Evolutionary conservation across 129 eudicot species (phyloP).

Genomic region (Helianthus tuberosus): DNA sequence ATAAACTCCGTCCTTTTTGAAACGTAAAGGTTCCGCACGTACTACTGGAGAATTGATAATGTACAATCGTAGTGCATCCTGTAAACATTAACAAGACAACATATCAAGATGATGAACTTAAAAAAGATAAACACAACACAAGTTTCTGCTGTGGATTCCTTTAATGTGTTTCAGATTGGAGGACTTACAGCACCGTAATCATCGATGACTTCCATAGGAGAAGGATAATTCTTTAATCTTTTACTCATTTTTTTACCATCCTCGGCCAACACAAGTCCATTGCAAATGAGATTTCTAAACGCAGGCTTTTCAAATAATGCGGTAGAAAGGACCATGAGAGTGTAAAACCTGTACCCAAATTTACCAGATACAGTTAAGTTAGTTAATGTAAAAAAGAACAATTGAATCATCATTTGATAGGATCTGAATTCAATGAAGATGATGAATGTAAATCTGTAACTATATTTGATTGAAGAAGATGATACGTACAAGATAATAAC

Average conservation of each 20-base stretch:
- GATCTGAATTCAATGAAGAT: too few species aligned
- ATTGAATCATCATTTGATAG: neutral
- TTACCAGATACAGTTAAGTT: neutral
- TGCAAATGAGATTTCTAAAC: constrained; percentile 87
- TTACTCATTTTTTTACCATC: constrained; percentile 98
- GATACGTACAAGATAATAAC: too few species aligned
- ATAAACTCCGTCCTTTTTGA: constrained; percentile 84
- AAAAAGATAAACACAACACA: neutral
- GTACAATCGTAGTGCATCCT: constrained; percentile 86
- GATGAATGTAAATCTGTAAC: too few species aligned
- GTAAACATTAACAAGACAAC: constrained; percentile 16
- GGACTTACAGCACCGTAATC: constrained; percentile 85
- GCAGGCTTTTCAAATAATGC: constrained; percentile 91
- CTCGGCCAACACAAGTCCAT: constrained; percentile 95
- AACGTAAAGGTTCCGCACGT: constrained; percentile 94
- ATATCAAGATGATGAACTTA: constrained; percentile 2
- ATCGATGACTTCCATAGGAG: constrained; percentile 76
- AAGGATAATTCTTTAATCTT: constrained; percentile 85
- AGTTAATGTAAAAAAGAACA: neutral
- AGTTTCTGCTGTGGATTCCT: neutral
- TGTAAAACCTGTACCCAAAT: constrained; percentile 66
- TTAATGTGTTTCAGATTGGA: constrained; percentile 4
- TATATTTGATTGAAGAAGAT: too few species aligned
- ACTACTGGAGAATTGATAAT: constrained; percentile 91
- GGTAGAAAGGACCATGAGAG: constrained; percentile 91